Conservation (phyloP, 768 basidiomycete species). For the Naematelia aurantialba region DNA sequence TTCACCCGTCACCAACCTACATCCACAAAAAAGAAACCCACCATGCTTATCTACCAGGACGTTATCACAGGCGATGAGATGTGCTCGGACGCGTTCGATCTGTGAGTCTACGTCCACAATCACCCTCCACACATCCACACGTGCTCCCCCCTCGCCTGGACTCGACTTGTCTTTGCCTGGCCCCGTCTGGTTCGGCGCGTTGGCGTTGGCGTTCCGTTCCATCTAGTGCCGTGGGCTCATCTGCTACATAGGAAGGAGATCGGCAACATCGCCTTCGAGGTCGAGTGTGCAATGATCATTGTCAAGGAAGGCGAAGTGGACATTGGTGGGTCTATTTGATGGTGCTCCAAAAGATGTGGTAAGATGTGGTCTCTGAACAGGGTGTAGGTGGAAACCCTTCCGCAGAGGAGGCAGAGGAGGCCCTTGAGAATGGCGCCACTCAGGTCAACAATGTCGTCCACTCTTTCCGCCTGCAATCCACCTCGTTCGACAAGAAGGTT, state of each 20-base stretch:
- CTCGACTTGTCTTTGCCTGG: background rate
- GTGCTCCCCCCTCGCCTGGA: background rate
- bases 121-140: background rate
- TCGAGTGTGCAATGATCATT: constrained; percentile 69
- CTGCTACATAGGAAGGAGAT: constrained; percentile 62
- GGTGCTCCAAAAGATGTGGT: background rate
- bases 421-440: constrained; percentile 69
- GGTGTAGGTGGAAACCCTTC: constrained; percentile 83
- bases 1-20: constrained; percentile 4
- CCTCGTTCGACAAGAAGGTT: constrained; percentile 80
- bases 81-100: constrained; percentile 85
- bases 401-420: constrained; percentile 76
- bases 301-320: constrained; percentile 78
- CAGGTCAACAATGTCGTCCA: constrained; percentile 84
- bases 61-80: constrained; percentile 79
- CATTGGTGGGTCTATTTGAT: constrained; percentile 63
- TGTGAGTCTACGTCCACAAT: constrained; percentile 56
- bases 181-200: no score
- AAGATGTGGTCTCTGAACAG: constrained; percentile 1
- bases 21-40: constrained; percentile 10
- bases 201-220: no score
- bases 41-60: constrained; percentile 51
- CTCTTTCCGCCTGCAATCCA: constrained; percentile 82
- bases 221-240: no score
- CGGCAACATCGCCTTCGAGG: constrained; percentile 77